A percentile compares a stretch with the other conserved stretches of the same genome.
phyloP scores from a whole-genome alignment of 1,139 yeast genomes.

The Blastobotrys petasosporus region DNA sequence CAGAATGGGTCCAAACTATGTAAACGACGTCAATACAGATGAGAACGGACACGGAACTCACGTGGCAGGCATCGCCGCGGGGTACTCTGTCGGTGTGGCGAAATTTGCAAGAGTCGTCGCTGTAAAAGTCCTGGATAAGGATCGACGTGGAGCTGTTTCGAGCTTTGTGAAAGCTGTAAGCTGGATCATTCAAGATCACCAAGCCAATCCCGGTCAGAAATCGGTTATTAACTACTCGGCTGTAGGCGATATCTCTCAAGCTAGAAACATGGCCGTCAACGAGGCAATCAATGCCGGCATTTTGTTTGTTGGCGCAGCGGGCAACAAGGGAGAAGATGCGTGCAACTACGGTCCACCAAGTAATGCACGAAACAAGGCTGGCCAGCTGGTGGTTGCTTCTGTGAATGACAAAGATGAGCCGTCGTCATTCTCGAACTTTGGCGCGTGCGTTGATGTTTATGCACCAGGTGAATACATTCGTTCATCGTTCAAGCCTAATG shows the following conservation, averaged over 20 bases:
- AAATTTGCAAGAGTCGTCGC: slow-evolving; percentile 41
- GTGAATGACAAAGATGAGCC: slow-evolving; percentile 63
- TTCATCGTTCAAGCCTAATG: slow-evolving; percentile 34
- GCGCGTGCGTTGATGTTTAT: slow-evolving; percentile 73
- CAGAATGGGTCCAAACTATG: slow-evolving; percentile 50
- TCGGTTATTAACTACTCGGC: slow-evolving; percentile 88
- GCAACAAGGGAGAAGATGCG: slow-evolving; percentile 71
- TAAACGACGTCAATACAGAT: slow-evolving; percentile 60
- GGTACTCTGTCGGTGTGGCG: slow-evolving; percentile 40
- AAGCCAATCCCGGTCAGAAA: slow-evolving; percentile 66
- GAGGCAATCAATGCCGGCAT: slow-evolving; percentile 70
- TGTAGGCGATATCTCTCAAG: slow-evolving; percentile 81
- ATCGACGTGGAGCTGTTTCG: slow-evolving; percentile 31
- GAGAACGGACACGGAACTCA: slow-evolving; percentile 58
- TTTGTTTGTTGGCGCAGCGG: slow-evolving; percentile 78
- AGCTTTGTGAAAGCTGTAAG: slow-evolving; percentile 29
- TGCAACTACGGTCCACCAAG: slow-evolving; percentile 74
- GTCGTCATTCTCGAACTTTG: slow-evolving; percentile 81
- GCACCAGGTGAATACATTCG: slow-evolving; percentile 73
- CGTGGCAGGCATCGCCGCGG: slow-evolving; percentile 43
- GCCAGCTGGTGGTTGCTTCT: slow-evolving; percentile 60
- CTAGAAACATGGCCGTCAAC: slow-evolving; percentile 74
- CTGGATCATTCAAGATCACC: slow-evolving; percentile 46
- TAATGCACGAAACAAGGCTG: slow-evolving; percentile 50
- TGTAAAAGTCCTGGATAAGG: slow-evolving; percentile 34